Evolutionary conservation across 305 asterid genomes (phyloP).

Genomic region (Fraxinus floribunda): DNA sequence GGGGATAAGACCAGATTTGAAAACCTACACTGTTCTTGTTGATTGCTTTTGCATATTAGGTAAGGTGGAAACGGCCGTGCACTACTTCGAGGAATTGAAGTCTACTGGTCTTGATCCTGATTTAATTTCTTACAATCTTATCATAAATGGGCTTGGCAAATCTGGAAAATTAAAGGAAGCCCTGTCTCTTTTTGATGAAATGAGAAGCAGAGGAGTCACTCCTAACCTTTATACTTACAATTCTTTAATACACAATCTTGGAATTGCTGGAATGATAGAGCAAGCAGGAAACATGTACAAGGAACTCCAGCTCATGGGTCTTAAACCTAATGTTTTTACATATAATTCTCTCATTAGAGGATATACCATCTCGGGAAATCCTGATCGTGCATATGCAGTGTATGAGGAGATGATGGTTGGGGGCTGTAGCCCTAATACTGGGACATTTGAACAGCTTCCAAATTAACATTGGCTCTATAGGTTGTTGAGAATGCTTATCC

Average conservation of each 20-base stretch:
- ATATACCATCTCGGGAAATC: constrained; percentile 65
- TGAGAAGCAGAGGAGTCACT: constrained; percentile 64
- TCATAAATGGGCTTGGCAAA: constrained; percentile 79
- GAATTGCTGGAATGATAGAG: constrained; percentile 62
- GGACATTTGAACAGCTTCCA: constrained; percentile 89
- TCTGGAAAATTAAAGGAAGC: constrained; percentile 59
- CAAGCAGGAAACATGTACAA: constrained; percentile 71
- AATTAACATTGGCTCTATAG: constrained; percentile 33
- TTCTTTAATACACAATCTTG: constrained; percentile 71
- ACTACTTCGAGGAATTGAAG: constrained; percentile 73
- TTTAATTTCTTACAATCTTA: constrained; percentile 75
- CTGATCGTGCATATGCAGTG: constrained; percentile 69
- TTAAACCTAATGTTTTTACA: constrained; percentile 80
- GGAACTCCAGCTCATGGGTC: constrained; percentile 57
- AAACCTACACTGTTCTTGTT: constrained; percentile 79
- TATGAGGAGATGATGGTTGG: constrained; percentile 87
- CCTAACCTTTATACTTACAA: constrained; percentile 84
- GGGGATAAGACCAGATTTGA: constrained; percentile 86
- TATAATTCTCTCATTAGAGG: constrained; percentile 88
- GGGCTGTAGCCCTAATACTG: constrained; percentile 77
- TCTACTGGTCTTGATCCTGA: constrained; percentile 87
- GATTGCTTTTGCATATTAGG: constrained; percentile 71
- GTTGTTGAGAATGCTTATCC: constrained; percentile 1
- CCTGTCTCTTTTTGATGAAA: constrained; percentile 63
- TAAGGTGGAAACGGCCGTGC: constrained; percentile 58